Evolutionary conservation across 345 rosid species (phyloP).

Genomic region (Gossypium mustelinum): DNA sequence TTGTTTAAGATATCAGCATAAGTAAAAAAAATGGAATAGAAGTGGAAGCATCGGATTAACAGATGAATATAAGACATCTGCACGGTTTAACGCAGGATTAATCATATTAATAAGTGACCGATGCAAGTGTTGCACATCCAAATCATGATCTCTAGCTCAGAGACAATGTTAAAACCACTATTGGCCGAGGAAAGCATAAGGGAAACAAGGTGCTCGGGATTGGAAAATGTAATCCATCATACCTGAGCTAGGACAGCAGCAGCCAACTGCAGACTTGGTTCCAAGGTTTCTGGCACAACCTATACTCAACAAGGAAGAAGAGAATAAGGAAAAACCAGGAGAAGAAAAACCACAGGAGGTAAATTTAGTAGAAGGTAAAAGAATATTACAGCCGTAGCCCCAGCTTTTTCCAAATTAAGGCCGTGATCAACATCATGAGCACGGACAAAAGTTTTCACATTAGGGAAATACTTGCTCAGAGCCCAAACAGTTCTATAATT

Average conservation of each 20-base stretch:
- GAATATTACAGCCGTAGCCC: conserved; percentile 85
- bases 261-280: conserved; percentile 97
- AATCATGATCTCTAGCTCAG: not conserved
- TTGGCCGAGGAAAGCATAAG: not conserved
- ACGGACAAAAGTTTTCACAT: conserved; percentile 92
- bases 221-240: conserved; percentile 11
- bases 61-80: not conserved
- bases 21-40: not conserved
- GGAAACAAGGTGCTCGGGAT: not conserved
- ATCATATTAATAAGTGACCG: not conserved
- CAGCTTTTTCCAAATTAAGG: conserved; percentile 91
- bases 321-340: conserved; percentile 11
- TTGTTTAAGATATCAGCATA: not conserved
- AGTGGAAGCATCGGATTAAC: not conserved
- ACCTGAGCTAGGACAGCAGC: conserved; percentile 99
- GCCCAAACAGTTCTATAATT: conserved; percentile 99
- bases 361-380: conserved; percentile 7
- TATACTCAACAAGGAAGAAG: conserved; percentile 20
- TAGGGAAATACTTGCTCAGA: conserved; percentile 90
- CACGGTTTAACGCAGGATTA: not conserved
- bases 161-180: not conserved
- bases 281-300: conserved; percentile 99
- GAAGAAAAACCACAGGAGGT: not conserved
- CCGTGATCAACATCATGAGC: conserved; percentile 98
- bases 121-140: not conserved